These are phyloP conservation scores for Truncatella angustata DNA, from an alignment of 2,329 filamentous ascomycete species.

Conservation along the genomic window DNA sequence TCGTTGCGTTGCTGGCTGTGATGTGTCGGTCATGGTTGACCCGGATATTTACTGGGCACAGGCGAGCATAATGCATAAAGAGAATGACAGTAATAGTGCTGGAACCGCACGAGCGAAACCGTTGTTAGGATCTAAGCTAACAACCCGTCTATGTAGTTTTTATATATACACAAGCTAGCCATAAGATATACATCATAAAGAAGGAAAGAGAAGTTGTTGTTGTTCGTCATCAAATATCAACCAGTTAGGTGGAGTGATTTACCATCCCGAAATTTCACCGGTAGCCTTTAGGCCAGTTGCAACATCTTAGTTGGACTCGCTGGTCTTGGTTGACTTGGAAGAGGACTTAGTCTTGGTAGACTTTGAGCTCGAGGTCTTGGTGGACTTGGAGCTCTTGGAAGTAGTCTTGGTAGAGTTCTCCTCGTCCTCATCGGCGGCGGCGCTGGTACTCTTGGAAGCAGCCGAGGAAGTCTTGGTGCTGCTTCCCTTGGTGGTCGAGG, in stretches of 20 bases:
- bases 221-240: not conserved
- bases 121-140: not conserved
- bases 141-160: not conserved
- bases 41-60: too few species aligned
- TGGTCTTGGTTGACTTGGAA: conserved; percentile 2
- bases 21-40: too few species aligned
- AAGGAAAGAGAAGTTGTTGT: not conserved
- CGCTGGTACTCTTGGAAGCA: not conserved
- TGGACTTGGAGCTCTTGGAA: not conserved
- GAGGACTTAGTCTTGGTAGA: conserved; percentile 1
- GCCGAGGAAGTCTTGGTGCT: not conserved
- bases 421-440: not conserved
- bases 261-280: not conserved
- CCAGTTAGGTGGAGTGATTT: not conserved
- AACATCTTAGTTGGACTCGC: not conserved
- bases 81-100: not conserved
- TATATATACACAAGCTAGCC: not conserved
- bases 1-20: too few species aligned
- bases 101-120: not conserved
- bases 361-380: not conserved
- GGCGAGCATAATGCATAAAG: too few species aligned
- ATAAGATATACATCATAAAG: not conserved
- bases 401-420: not conserved
- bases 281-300: not conserved
- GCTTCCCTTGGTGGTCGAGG: not conserved